These are phyloP conservation scores for Patellaria atrata DNA, from an alignment of 495 filamentous ascomycete species.

Conservation along the genomic window DNA sequence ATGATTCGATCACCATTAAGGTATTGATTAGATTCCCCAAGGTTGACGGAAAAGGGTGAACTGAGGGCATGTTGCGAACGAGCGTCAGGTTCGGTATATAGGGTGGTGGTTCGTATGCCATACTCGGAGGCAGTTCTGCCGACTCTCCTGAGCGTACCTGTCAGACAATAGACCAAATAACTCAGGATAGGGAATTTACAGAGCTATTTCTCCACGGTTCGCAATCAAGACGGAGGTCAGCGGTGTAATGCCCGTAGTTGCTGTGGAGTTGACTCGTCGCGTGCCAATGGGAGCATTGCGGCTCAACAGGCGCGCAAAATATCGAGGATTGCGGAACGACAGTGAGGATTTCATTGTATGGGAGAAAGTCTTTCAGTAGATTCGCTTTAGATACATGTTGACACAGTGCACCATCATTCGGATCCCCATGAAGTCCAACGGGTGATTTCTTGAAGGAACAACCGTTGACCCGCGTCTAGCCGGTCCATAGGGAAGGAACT, in stretches of 20 bases:
- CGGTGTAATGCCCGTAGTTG: conserved; percentile 27
- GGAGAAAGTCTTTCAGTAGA: not conserved
- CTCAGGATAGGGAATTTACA: conserved; percentile 33
- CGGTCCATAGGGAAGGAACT: too few species aligned
- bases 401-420: too few species aligned
- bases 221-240: conserved; percentile 85
- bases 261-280: conserved; percentile 11
- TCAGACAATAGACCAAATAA: conserved; percentile 2
- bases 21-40: conserved; percentile 71
- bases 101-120: conserved; percentile 84
- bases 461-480: too few species aligned
- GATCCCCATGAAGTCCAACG: too few species aligned
- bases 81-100: conserved; percentile 89
- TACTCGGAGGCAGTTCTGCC: conserved; percentile 70
- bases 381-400: not conserved
- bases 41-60: conserved; percentile 65
- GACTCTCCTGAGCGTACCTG: conserved; percentile 44
- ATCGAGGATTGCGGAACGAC: conserved; percentile 11
- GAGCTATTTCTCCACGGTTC: conserved; percentile 91
- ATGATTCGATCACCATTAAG: conserved; percentile 90
- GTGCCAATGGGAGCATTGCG: conserved; percentile 6
- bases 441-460: too few species aligned
- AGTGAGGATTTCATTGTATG: conserved; percentile 5
- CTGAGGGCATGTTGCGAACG: conserved; percentile 75
- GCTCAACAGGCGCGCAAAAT: conserved; percentile 13